phyloP scores from a whole-genome alignment of 2,329 filamentous ascomycete genomes.

The Clonostachys rhizophaga region DNA sequence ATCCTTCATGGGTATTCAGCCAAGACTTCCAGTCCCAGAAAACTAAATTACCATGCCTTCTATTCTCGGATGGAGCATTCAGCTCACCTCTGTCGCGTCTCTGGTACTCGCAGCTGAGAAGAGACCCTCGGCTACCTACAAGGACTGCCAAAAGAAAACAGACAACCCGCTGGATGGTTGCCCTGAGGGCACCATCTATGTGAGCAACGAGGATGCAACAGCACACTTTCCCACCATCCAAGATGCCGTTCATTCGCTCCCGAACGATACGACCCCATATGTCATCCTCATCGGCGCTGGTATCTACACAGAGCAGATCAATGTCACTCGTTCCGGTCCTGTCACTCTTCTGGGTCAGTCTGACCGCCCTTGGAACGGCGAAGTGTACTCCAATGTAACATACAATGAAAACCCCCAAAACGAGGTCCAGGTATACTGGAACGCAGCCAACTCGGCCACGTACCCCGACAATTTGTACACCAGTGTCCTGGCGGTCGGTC shows the following conservation, averaged over 20 bases:
- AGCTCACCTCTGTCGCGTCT: no score
- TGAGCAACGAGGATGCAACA: slow-evolving; percentile 23
- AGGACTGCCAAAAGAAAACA: neutral
- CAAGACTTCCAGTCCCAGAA: no score
- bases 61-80: no score
- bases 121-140: neutral
- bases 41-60: no score
- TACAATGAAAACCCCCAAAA: slow-evolving; percentile 32
- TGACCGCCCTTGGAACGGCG: slow-evolving; percentile 21
- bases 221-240: slow-evolving; percentile 32
- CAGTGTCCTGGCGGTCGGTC: slow-evolving; percentile 56
- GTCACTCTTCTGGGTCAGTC: slow-evolving; percentile 59
- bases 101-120: no score
- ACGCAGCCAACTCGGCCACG: slow-evolving; percentile 42
- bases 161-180: slow-evolving; percentile 20
- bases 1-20: no score
- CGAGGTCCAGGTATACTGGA: slow-evolving; percentile 53
- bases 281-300: slow-evolving; percentile 55
- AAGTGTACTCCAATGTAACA: slow-evolving; percentile 32
- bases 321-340: slow-evolving; percentile 57
- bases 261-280: slow-evolving; percentile 11
- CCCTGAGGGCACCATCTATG: slow-evolving; percentile 31
- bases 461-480: slow-evolving; percentile 59
- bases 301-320: slow-evolving; percentile 59
- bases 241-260: slow-evolving; percentile 30